Evolutionary conservation across 352 stramenopile genomes (phyloP).

Genomic region (Hyaloperonospora brassicae): DNA sequence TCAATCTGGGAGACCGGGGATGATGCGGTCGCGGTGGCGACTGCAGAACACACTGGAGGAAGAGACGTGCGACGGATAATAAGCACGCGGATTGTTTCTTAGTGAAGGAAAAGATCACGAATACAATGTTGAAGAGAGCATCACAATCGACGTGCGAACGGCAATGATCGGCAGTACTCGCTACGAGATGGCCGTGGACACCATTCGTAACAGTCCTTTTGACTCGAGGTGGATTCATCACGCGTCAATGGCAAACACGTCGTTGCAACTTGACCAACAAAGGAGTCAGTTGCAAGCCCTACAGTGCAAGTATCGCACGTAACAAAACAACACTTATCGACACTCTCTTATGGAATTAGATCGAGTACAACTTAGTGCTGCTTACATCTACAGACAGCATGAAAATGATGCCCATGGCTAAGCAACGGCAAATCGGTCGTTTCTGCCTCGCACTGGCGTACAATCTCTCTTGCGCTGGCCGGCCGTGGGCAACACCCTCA

Average conservation of each 20-base stretch:
- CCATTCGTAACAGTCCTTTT: background rate
- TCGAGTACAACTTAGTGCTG: background rate
- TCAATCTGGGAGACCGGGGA: background rate
- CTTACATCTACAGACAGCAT: background rate
- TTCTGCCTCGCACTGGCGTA: too few relatives aligned
- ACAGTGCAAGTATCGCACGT: background rate
- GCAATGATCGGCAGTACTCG: background rate
- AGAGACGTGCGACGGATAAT: too few relatives aligned
- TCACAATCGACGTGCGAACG: background rate
- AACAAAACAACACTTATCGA: background rate
- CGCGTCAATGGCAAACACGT: background rate
- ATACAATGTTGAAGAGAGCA: background rate
- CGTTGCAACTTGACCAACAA: background rate
- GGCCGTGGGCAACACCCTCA: background rate
- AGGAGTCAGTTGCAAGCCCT: too few relatives aligned
- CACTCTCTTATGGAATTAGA: background rate
- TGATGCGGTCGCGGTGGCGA: background rate
- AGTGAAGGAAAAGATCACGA: background rate
- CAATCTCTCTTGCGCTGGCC: too few relatives aligned
- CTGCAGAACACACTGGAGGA: too few relatives aligned
- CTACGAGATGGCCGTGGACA: too few relatives aligned
- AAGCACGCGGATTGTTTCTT: too few relatives aligned
- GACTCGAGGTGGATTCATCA: background rate
- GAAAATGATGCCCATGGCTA: too few relatives aligned
- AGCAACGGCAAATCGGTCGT: too few relatives aligned